Percentiles rank a stretch among this genome's conserved stretches.
phyloP scores from a whole-genome alignment of 108 stramenopile species.

The Discostella pseudostelligera region DNA sequence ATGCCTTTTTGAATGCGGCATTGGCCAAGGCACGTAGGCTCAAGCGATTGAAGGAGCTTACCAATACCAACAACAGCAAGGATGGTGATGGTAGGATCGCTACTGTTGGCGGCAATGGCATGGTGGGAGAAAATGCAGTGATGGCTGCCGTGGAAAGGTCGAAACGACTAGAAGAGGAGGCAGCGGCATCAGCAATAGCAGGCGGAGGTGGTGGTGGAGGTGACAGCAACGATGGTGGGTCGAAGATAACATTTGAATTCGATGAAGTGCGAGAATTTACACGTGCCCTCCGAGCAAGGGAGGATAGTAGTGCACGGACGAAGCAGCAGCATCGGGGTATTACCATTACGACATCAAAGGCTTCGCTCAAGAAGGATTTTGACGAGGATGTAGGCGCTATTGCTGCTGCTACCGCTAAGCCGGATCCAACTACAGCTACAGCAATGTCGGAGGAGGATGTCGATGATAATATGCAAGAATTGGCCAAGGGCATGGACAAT shows the following conservation, averaged over 20 bases:
- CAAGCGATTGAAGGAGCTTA: slow-evolving; percentile 66
- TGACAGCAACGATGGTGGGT: neutral
- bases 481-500: slow-evolving; percentile 64
- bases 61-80: too few species aligned
- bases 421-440: too few species aligned
- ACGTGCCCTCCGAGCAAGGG: slow-evolving; percentile 69
- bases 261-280: slow-evolving; percentile 88
- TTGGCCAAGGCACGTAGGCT: slow-evolving; percentile 85
- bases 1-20: slow-evolving; percentile 86
- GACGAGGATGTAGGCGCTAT: too few species aligned
- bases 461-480: slow-evolving; percentile 64
- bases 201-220: slow-evolving; percentile 9
- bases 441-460: slow-evolving; percentile 21
- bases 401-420: too few species aligned
- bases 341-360: too few species aligned
- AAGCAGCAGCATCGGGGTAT: slow-evolving; percentile 42
- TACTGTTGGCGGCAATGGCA: neutral
- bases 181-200: slow-evolving; percentile 2
- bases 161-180: slow-evolving; percentile 20
- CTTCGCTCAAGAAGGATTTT: too few species aligned
- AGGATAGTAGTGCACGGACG: slow-evolving; percentile 63
- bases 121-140: slow-evolving; percentile 69
- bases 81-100: slow-evolving; percentile 11
- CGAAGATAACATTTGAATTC: slow-evolving; percentile 66
- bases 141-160: slow-evolving; percentile 55